Evolutionary conservation across 2,329 filamentous ascomycete species (phyloP).

Genomic region (Alternaria atra): DNA sequence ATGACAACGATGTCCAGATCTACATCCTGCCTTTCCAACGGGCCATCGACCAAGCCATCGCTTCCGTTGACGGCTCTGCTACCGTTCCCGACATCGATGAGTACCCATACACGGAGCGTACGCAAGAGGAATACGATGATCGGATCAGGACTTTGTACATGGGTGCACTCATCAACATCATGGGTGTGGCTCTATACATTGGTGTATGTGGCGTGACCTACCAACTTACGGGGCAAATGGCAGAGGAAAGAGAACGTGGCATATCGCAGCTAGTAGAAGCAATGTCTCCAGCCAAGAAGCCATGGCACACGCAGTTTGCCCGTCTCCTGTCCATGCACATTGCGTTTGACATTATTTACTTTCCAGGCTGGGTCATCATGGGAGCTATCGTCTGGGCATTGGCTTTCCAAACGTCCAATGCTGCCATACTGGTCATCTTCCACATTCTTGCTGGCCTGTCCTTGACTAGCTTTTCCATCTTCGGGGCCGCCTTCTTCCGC

Average conservation of each 20-base stretch:
- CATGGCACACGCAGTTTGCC: slow-evolving; percentile 80
- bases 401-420: slow-evolving; percentile 60
- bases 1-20: slow-evolving; percentile 77
- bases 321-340: slow-evolving; percentile 82
- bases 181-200: slow-evolving; percentile 81
- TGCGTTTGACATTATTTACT: slow-evolving; percentile 80
- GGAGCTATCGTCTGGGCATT: slow-evolving; percentile 71
- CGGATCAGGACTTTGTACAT: slow-evolving; percentile 76
- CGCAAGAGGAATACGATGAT: slow-evolving; percentile 70
- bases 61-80: slow-evolving; percentile 59
- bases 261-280: slow-evolving; percentile 90
- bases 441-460: slow-evolving; percentile 80
- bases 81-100: slow-evolving; percentile 61
- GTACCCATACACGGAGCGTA: slow-evolving; percentile 79
- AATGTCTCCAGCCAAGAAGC: slow-evolving; percentile 81
- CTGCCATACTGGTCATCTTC: slow-evolving; percentile 63
- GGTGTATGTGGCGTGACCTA: slow-evolving; percentile 84
- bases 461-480: slow-evolving; percentile 79
- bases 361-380: slow-evolving; percentile 83
- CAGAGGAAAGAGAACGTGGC: slow-evolving; percentile 83
- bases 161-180: slow-evolving; percentile 74
- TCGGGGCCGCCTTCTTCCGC: slow-evolving; percentile 84
- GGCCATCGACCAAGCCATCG: slow-evolving; percentile 79
- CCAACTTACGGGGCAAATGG: slow-evolving; percentile 85
- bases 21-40: slow-evolving; percentile 83